Evolutionary conservation across 1,284 basidiomycete species (phyloP).

Genomic region (Ustilago xerochloae): DNA sequence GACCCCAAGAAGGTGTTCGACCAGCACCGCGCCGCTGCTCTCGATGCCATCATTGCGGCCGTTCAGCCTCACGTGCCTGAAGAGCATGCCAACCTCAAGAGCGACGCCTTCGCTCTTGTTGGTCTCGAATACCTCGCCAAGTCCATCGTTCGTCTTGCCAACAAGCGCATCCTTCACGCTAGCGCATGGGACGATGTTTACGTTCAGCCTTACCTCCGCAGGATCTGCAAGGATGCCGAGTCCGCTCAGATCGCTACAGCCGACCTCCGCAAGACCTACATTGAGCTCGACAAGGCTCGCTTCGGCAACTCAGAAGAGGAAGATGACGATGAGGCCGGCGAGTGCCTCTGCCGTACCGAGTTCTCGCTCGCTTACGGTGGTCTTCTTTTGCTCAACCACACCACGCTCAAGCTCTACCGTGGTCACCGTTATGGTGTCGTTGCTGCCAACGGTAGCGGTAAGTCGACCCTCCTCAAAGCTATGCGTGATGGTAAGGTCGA

Average conservation of each 20-base stretch:
- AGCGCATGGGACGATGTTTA: constrained; percentile 66
- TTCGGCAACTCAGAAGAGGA: constrained; percentile 71
- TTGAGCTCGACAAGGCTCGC: constrained; percentile 60
- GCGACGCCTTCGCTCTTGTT: constrained; percentile 56
- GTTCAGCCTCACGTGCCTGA: constrained; percentile 53
- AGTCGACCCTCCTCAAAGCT: constrained; percentile 95
- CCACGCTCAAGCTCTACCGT: constrained; percentile 86
- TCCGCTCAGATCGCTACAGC: constrained; percentile 59
- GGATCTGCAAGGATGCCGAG: constrained; percentile 53
- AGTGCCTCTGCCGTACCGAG: constrained; percentile 85
- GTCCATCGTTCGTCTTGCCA: constrained; percentile 59
- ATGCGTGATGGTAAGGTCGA: constrained; percentile 92
- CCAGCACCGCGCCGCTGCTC: constrained; percentile 54
- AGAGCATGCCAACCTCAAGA: constrained; percentile 54
- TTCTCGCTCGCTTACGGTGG: constrained; percentile 98
- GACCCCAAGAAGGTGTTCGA: constrained; percentile 58
- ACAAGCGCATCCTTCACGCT: constrained; percentile 65
- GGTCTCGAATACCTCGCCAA: constrained; percentile 63
- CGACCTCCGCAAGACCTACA: constrained; percentile 59
- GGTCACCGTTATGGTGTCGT: constrained; percentile 92
- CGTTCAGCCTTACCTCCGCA: constrained; percentile 69
- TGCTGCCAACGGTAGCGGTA: constrained; percentile 94
- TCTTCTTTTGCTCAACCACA: constrained; percentile 93
- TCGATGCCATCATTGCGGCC: constrained; percentile 50
- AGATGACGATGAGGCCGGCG: constrained; percentile 75